phyloP scores from a whole-genome alignment of 2,329 filamentous ascomycete genomes.

The Chrysoporthe austroafricana region DNA sequence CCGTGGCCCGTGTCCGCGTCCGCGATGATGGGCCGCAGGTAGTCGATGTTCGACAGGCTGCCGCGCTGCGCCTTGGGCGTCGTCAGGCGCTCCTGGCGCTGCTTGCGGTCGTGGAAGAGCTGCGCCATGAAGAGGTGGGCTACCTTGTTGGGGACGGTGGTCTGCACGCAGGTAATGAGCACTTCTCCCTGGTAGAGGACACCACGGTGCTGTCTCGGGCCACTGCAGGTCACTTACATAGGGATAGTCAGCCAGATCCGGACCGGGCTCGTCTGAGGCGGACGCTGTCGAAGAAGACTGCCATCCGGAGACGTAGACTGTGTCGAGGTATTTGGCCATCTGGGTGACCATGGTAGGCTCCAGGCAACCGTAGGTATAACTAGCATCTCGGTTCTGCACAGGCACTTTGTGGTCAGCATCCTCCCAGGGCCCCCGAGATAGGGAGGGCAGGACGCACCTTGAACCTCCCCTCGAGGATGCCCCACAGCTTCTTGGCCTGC shows the following conservation, averaged over 20 bases:
- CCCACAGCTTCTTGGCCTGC: constrained; percentile 94
- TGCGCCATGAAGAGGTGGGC: constrained; percentile 97
- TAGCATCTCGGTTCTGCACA: constrained; percentile 75
- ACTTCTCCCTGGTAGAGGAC: constrained; percentile 10
- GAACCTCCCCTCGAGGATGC: constrained; percentile 84
- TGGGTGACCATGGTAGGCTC: constrained; percentile 99
- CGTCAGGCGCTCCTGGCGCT: constrained; percentile 89
- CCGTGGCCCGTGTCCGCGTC: constrained; percentile 89
- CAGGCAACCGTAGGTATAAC: constrained; percentile 95
- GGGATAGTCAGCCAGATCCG: constrained; percentile 97
- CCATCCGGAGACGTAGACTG: constrained; percentile 98
- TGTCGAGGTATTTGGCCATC: constrained; percentile 99
- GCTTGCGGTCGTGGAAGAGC: constrained; percentile 99
- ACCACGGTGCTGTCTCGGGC: neutral
- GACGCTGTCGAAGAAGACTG: constrained; percentile 97
- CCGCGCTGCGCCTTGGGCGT: constrained; percentile 73
- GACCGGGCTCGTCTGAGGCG: constrained; percentile 91
- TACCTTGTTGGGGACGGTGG: constrained; percentile 98
- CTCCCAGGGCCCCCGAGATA: no score
- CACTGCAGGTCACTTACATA: constrained; percentile 60
- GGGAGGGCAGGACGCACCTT: constrained; percentile 57
- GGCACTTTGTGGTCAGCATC: neutral
- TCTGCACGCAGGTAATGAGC: constrained; percentile 58
- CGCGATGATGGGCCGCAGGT: constrained; percentile 92
- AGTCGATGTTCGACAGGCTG: constrained; percentile 82